Base-by-base conservation (phyloP, 257 asterid species). In the Nicotiana noctiflora region DNA sequence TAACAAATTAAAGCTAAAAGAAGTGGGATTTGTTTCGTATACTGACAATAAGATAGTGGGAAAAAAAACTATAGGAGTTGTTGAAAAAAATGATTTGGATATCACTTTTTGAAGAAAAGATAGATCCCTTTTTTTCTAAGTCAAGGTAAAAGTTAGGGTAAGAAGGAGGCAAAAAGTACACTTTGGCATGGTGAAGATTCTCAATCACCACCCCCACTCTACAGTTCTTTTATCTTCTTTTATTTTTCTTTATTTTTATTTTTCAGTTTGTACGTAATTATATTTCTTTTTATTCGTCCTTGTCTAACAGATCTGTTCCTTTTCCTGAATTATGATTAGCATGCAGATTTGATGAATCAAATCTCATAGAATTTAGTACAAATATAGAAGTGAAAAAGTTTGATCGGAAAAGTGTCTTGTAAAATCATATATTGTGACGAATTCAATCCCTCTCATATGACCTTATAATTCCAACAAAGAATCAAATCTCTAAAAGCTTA, bases 161-260 rank as follows among this genome's bases (percentile, higher is more conserved):
- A 72, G 19, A 72, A 74, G 61, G 37, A 74, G 79, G 62, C 79
- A 74, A 74, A 74, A 74, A 49, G 79, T 74, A 74, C 79, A 74
- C 34, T 74, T 74, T 74, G 44, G 79, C 79, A 74, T 74, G 62
- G 61, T 4, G 23, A 49, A 74, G 79, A 74, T 74, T 74, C 79
- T 74, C 79, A 8, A 25, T 9, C 11, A 56, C 11, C 65, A 9
- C 27, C 31, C 65, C 11, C 65, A 21, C 31, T 74, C 79, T 23
- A 49, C 61, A 74, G 44, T 15, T 29, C 37, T 49, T 74, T 74
- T 74, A 72, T n/a, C n/a, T n/a, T n/a, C n/a, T n/a, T n/a, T n/a
- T n/a, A n/a, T n/a, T 13, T 3, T 55, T 4, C 23, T 46, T 23
- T 61, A 10, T 52, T 52, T 67, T 37, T 40, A 40, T 51, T 34